A percentile compares a stretch with the other conserved stretches of the same genome.
Conservation (phyloP, 176 grass and related monocot genomes). For the Rhynchospora pubera region DNA sequence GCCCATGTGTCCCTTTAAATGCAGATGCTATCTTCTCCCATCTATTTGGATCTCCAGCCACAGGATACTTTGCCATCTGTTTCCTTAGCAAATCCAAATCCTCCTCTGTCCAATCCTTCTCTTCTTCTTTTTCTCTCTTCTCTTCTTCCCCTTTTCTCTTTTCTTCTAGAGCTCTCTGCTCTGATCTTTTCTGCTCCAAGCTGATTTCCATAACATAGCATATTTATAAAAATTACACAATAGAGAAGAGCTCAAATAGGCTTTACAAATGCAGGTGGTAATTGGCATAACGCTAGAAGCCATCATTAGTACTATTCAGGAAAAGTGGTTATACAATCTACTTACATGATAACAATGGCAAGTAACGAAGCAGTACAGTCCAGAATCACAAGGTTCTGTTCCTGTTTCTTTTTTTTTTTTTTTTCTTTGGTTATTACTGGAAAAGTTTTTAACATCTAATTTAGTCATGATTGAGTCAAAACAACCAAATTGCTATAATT, state of each 20-base stretch:
- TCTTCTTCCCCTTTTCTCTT: conserved; percentile 10
- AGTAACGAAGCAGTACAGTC: not conserved
- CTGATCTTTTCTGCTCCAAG: conserved; percentile 8
- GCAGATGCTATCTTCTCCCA: conserved; percentile 75
- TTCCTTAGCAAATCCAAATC: conserved; percentile 73
- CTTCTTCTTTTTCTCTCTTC: conserved; percentile 30
- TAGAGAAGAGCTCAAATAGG: not conserved
- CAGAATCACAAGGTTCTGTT: not conserved
- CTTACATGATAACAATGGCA: too few species aligned
- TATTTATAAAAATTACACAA: not conserved
- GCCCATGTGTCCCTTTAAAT: conserved; percentile 46
- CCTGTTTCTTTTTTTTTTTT: not conserved
- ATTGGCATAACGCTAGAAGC: not conserved
- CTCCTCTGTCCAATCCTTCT: conserved; percentile 58
- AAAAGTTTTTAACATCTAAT: not conserved
- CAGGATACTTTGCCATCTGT: conserved; percentile 70
- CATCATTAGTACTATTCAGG: not conserved
- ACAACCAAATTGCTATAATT: not conserved
- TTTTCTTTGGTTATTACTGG: not conserved
- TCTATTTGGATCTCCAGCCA: conserved; percentile 52
- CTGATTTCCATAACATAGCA: not conserved
- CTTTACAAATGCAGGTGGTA: not conserved
- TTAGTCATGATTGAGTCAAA: not conserved
- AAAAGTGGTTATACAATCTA: not conserved
- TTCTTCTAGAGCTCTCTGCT: not conserved